A percentile compares a stretch with the other conserved stretches of the same genome.
Conservation (phyloP, 1,284 basidiomycete genomes). For the Trametes hirsuta region DNA sequence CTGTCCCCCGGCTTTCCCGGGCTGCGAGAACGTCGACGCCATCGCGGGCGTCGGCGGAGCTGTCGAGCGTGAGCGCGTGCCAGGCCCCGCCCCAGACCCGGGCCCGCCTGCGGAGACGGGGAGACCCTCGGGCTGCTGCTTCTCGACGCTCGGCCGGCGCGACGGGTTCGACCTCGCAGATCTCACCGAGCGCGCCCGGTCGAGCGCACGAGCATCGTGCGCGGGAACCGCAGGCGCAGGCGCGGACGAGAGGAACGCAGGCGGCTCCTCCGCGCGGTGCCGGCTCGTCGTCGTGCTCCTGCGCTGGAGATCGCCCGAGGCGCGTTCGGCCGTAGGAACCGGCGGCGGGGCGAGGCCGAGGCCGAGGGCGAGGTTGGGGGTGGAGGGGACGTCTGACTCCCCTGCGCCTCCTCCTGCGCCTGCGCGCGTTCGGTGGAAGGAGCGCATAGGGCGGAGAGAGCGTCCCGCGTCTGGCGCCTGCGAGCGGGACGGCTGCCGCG, state of each 20-base stretch:
- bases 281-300: slow-evolving; percentile 24
- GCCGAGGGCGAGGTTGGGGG: slow-evolving; percentile 12
- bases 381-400: slow-evolving; percentile 13
- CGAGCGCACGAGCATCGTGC: slow-evolving; percentile 18
- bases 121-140: not conserved
- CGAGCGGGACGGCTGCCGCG: slow-evolving; percentile 19
- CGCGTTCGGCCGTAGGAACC: not conserved
- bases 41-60: slow-evolving; percentile 1
- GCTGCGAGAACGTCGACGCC: slow-evolving; percentile 26
- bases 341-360: slow-evolving; percentile 6
- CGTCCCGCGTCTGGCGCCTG: slow-evolving; percentile 34
- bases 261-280: slow-evolving; percentile 13
- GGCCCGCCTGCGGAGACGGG: too few species aligned
- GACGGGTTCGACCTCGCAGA: slow-evolving; percentile 19
- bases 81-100: not conserved
- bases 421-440: slow-evolving; percentile 53
- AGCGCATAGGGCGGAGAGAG: slow-evolving; percentile 53
- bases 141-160: slow-evolving; percentile 32
- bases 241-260: slow-evolving; percentile 12
- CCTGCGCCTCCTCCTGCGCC: too few species aligned
- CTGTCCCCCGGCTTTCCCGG: slow-evolving; percentile 22
- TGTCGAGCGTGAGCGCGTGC: slow-evolving; percentile 1
- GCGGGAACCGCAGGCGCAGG: slow-evolving; percentile 10
- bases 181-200: slow-evolving; percentile 27
- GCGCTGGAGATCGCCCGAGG: slow-evolving; percentile 16